Percentiles rank a stretch among this genome's conserved stretches.
Evolutionary conservation across 495 filamentous ascomycete genomes (phyloP).

Genomic region (Penicillium silybi): DNA sequence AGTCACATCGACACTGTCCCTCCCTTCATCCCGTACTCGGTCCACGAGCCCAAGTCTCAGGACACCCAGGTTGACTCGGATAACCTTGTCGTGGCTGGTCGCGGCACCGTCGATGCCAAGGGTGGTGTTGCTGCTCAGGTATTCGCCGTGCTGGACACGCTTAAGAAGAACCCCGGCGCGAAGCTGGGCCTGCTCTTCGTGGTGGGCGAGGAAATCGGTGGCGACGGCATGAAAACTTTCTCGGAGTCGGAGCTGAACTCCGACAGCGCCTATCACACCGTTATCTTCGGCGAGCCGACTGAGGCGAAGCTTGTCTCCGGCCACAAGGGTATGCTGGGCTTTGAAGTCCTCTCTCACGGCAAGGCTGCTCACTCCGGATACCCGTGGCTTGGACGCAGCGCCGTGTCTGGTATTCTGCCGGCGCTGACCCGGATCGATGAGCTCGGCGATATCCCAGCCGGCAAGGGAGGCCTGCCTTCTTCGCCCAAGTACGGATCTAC

Average conservation of each 20-base stretch:
- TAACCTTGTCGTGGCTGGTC: slow-evolving; percentile 58
- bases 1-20: slow-evolving; percentile 73
- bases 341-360: slow-evolving; percentile 62
- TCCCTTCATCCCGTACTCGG: slow-evolving; percentile 57
- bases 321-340: slow-evolving; percentile 76
- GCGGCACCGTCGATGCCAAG: slow-evolving; percentile 89
- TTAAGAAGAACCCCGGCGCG: slow-evolving; percentile 37
- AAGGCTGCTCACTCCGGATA: slow-evolving; percentile 87
- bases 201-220: slow-evolving; percentile 78
- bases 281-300: slow-evolving; percentile 90
- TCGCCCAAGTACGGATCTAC: slow-evolving; percentile 77
- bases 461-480: slow-evolving; percentile 57
- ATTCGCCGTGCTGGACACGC: slow-evolving; percentile 59
- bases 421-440: slow-evolving; percentile 60
- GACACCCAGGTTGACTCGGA: slow-evolving; percentile 22
- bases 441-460: slow-evolving; percentile 40
- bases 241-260: slow-evolving; percentile 38
- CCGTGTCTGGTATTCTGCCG: slow-evolving; percentile 68
- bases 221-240: slow-evolving; percentile 74
- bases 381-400: slow-evolving; percentile 76
- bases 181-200: slow-evolving; percentile 77
- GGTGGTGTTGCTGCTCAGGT: slow-evolving; percentile 79
- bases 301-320: slow-evolving; percentile 80
- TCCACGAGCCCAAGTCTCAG: slow-evolving; percentile 13
- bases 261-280: slow-evolving; percentile 51